Conservation (phyloP, 2,329 filamentous ascomycete genomes). For the Exophiala xenobiotica region DNA sequence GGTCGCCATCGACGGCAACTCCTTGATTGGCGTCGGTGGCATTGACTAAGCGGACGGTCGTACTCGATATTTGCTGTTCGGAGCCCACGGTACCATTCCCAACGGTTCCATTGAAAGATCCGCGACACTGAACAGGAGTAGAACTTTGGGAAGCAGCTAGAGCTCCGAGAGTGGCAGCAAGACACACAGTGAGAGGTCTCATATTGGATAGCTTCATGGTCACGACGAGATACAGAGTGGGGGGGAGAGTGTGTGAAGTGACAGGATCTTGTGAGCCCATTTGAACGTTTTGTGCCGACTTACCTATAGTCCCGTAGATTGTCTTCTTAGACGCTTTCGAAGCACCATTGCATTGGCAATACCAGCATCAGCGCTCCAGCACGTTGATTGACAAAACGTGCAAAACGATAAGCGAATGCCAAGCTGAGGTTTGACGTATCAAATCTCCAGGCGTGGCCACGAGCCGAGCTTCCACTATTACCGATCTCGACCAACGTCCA, state of each 20-base stretch:
- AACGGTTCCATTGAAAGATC: constrained; percentile 7
- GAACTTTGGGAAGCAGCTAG: background rate
- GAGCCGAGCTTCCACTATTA: background rate
- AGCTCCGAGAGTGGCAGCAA: background rate
- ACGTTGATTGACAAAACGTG: background rate
- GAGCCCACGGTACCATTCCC: constrained; percentile 8
- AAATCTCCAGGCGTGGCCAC: background rate
- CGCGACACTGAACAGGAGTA: background rate
- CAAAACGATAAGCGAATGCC: background rate
- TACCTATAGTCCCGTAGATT: background rate
- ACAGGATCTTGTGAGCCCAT: background rate
- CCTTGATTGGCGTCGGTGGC: constrained; percentile 11
- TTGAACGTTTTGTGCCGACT: background rate
- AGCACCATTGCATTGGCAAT: background rate
- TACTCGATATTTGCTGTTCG: constrained; percentile 5
- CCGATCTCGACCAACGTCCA: too few species aligned
- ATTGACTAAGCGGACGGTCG: constrained; percentile 4
- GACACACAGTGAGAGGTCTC: background rate
- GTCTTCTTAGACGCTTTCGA: background rate
- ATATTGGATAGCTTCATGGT: too few species aligned
- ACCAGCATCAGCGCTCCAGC: background rate
- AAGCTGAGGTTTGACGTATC: background rate
- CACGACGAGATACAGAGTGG: background rate
- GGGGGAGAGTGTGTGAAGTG: too few species aligned
- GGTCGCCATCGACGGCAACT: constrained; percentile 7